Evolutionary conservation across 371 early-diverging fungal genomes (phyloP).

Genomic region (Lichtheimia corymbifera): DNA sequence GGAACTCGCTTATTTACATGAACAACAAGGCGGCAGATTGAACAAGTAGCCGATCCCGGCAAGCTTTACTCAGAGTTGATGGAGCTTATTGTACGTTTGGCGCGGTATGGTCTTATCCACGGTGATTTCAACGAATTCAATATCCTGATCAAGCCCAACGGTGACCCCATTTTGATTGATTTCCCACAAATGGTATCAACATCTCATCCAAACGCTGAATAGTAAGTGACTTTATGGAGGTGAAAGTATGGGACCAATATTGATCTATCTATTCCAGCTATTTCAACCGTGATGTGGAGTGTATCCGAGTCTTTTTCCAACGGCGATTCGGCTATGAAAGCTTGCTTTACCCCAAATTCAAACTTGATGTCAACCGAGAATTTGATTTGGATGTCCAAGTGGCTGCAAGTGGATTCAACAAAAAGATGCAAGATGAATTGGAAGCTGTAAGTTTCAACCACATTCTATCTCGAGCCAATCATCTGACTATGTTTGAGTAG

Average conservation of each 20-base stretch:
- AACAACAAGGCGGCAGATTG: conserved; percentile 75
- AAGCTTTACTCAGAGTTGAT: conserved; percentile 92
- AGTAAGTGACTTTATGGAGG: conserved; percentile 34
- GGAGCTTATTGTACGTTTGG: conserved; percentile 94
- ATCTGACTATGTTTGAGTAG: conserved; percentile 2
- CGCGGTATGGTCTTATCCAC: conserved; percentile 97
- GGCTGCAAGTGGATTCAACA: conserved; percentile 93
- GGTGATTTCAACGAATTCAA: conserved; percentile 99
- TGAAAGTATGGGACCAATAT: not conserved
- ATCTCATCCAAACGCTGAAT: conserved; percentile 92
- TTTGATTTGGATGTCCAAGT: conserved; percentile 94
- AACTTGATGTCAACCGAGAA: conserved; percentile 78
- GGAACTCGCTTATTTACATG: not conserved
- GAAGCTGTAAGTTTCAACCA: conserved; percentile 58
- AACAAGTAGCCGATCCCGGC: conserved; percentile 84
- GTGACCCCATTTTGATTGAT: conserved; percentile 93
- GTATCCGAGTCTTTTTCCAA: conserved; percentile 94
- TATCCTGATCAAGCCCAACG: conserved; percentile 87
- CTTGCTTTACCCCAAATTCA: conserved; percentile 86
- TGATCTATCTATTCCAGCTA: conserved; percentile 51
- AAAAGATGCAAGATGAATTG: conserved; percentile 86
- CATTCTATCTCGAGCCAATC: not conserved
- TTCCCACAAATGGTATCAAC: conserved; percentile 99
- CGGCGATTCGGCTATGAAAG: conserved; percentile 90
- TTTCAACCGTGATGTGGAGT: conserved; percentile 98